phyloP scores from a whole-genome alignment of 768 basidiomycete genomes.

The Obba rivulosa region DNA sequence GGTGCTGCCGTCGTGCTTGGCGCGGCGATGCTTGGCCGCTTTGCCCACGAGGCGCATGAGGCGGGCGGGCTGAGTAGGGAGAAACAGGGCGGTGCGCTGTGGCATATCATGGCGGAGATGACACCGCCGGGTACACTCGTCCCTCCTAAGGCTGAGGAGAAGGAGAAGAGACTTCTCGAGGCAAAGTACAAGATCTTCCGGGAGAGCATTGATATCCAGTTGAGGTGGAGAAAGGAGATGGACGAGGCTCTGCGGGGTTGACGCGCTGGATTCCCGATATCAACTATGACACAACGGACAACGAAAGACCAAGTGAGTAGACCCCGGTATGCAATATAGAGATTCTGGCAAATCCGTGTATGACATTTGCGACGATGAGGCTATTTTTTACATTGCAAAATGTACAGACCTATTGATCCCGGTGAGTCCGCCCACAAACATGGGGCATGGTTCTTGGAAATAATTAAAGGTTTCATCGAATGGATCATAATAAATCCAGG shows the following conservation, averaged over 20 bases:
- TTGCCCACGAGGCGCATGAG: conserved; percentile 58
- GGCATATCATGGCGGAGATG: conserved; percentile 98
- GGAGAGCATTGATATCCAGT: conserved; percentile 85
- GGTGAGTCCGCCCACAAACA: too few relatives aligned
- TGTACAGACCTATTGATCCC: too few relatives aligned
- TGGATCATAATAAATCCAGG: too few relatives aligned
- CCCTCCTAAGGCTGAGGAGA: conserved; percentile 50
- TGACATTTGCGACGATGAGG: too few relatives aligned
- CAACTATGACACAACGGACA: too few relatives aligned
- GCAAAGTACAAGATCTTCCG: conserved; percentile 94
- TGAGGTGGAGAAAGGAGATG: conserved; percentile 78
- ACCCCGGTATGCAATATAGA: too few relatives aligned
- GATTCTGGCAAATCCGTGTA: too few relatives aligned
- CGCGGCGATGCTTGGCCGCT: conserved; percentile 88
- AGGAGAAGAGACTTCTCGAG: conserved; percentile 72
- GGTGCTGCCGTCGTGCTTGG: conserved; percentile 87
- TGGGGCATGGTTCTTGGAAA: too few relatives aligned
- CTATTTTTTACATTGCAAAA: too few relatives aligned
- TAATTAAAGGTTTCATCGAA: too few relatives aligned
- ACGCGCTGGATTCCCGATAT: too few relatives aligned
- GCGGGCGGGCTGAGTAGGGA: conserved; percentile 30
- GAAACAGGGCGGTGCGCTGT: conserved; percentile 62
- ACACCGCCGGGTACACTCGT: conserved; percentile 77
- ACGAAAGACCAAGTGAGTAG: too few relatives aligned
- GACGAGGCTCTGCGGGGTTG: conserved; percentile 40